Evolutionary conservation across 345 rosid species (phyloP).

Genomic region (Nephelium lappaceum): DNA sequence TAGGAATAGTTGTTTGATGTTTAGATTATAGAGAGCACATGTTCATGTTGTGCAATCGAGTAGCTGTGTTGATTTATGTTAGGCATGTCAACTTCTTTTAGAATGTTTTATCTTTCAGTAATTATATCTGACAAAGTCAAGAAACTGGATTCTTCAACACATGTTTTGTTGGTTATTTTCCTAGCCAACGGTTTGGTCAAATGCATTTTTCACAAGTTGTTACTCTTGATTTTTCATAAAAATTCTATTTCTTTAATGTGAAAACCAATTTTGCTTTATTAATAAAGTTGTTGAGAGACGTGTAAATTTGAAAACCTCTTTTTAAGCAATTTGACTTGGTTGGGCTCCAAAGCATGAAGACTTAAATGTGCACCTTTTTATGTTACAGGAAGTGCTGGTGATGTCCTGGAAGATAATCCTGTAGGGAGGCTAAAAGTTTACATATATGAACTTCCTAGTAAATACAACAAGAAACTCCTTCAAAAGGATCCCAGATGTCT

Average conservation of each 20-base stretch:
- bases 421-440: conserved; percentile 89
- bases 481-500: conserved; percentile 97
- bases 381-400: conserved; percentile 90
- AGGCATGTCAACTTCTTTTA: not conserved
- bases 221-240: not conserved
- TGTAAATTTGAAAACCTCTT: not conserved
- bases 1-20: not conserved
- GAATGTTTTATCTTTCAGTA: not conserved
- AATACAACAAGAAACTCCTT: conserved; percentile 86
- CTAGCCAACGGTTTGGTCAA: not conserved
- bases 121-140: not conserved
- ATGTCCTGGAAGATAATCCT: conserved; percentile 93
- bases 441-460: conserved; percentile 92
- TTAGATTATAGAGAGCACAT: not conserved
- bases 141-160: not conserved
- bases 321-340: not conserved
- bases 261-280: not conserved
- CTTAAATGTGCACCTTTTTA: conserved; percentile 14
- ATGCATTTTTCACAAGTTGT: conserved; percentile 2
- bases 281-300: not conserved
- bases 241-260: not conserved
- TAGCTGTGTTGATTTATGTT: not conserved
- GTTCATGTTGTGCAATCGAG: not conserved
- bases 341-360: too few species aligned
- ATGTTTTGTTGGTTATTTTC: not conserved